Base-by-base conservation (phyloP, 176 grass and related monocot genomes). In the Poa annua region DNA sequence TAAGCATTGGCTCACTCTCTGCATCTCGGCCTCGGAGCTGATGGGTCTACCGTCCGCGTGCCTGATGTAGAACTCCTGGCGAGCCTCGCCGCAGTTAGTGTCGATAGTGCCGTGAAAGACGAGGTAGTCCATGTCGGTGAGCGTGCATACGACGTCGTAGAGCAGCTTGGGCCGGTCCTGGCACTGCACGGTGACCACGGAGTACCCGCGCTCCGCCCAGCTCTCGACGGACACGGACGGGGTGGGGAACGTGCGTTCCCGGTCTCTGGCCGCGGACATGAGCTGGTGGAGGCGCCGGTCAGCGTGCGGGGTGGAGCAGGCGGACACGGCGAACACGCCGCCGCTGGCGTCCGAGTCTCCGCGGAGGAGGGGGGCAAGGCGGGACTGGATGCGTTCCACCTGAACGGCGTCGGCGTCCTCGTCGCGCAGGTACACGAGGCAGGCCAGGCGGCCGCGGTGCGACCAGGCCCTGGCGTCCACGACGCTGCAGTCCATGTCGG, bases 31-130 rank as follows among this genome's bases (percentile, higher is more conserved):
- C 76, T 98, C 92, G 35, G 92, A 91, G 11, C 85, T 84, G 67
- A 98, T 95, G 47, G 82, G 92, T 38, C 75, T 91, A 2, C 96
- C 96, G 49, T 98, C 92, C 38, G 81, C 83, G 76, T 95, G 96
- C 0, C 90, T 88, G 7, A 98, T 93, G 79, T 91, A 98, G 59
- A 95, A 98, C 29, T 98, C 96, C 89, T 99, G 93, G 4, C 84
- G 81, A 33, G 96, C 93, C 1, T 65, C 60, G 53, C 88, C 91
- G 79, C 39, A 88, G 5, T 73, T 29, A 53, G 93, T 99, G 82
- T 99, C 87, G 22, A 96, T 87, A 76, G 96, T 99, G 69, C 93
- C 96, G 53, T 99, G 96, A 56, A 93, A 99, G 16, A 99, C 88
- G 74, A 96, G 87, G 88, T 96, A 99, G 67, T 99, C 93, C 93